These are phyloP conservation scores for Thermomucor indicae-seudaticae DNA, from an alignment of 371 early-diverging fungal genomes.

Conservation along the genomic window DNA sequence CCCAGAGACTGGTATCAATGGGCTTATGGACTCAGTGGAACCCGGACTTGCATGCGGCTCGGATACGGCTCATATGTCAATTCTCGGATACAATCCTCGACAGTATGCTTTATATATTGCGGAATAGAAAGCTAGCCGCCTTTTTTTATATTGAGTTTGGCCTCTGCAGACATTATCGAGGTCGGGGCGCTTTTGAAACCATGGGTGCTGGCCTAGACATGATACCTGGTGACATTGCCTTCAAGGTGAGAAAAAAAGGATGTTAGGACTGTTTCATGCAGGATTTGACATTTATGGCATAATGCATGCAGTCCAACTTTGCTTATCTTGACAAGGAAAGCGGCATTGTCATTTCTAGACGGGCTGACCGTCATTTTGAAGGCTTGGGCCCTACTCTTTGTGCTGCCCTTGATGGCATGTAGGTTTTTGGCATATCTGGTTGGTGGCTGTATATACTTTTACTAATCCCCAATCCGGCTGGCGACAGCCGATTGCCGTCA, in stretches of 20 bases:
- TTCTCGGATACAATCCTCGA: slow-evolving; percentile 21
- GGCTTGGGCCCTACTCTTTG: slow-evolving; percentile 40
- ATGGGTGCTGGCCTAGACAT: slow-evolving; percentile 54
- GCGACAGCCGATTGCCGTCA: slow-evolving; percentile 37
- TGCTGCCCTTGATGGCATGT: slow-evolving; percentile 39
- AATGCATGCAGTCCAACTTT: slow-evolving; percentile 38
- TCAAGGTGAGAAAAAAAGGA: slow-evolving; percentile 28
- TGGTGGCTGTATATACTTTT: neutral
- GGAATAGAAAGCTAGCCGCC: neutral
- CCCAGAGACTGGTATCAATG: slow-evolving; percentile 38
- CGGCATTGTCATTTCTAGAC: slow-evolving; percentile 35
- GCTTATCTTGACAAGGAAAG: slow-evolving; percentile 38
- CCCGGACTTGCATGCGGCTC: slow-evolving; percentile 56
- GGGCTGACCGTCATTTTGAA: slow-evolving; percentile 54
- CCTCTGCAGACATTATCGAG: slow-evolving; percentile 34
- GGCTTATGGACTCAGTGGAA: slow-evolving; percentile 52
- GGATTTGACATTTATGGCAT: neutral
- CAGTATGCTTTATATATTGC: slow-evolving; percentile 7
- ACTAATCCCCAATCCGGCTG: too few relatives aligned
- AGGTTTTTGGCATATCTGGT: neutral
- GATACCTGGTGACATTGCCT: slow-evolving; percentile 55
- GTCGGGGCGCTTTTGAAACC: slow-evolving; percentile 55
- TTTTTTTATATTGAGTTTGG: neutral
- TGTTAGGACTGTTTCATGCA: neutral
- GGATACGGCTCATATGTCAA: slow-evolving; percentile 49